Conservation (phyloP, 2,329 filamentous ascomycete species). For the Fusarium odoratissimum region DNA sequence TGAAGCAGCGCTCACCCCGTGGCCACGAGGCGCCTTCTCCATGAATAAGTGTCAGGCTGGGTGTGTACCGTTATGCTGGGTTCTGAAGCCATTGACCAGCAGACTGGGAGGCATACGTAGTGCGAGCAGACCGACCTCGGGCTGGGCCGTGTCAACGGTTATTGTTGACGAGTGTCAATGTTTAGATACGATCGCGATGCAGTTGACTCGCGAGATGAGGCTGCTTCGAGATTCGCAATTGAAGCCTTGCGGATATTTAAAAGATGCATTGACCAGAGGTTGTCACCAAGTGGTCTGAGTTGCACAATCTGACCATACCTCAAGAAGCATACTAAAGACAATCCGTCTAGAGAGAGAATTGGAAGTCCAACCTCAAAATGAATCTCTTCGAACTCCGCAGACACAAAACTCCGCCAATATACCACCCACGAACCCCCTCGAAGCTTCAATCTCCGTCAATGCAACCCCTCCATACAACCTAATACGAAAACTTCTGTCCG, state of each 20-base stretch:
- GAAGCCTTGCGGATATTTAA: rapidly evolving
- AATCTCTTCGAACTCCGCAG: not conserved
- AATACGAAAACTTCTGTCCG: not conserved
- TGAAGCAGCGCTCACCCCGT: not conserved
- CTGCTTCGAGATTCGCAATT: not conserved
- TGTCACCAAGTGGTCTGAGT: not conserved
- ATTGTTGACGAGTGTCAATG: conserved; percentile 44
- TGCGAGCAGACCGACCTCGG: conserved; percentile 18
- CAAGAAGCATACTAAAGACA: not conserved
- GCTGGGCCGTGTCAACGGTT: conserved; percentile 42
- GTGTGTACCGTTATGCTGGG: not conserved
- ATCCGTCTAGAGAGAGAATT: no score
- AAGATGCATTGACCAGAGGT: not conserved
- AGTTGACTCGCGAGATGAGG: not conserved
- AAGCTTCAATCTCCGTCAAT: not conserved
- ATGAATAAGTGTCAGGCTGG: not conserved
- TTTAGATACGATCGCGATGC: not conserved
- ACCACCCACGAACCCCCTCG: not conserved
- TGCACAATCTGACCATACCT: no score
- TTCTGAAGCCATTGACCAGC: not conserved
- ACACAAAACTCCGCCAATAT: not conserved
- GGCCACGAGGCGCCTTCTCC: not conserved
- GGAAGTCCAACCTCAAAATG: not conserved
- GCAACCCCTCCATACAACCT: not conserved
- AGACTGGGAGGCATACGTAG: not conserved